phyloP scores from a whole-genome alignment of 768 basidiomycete genomes.

The Lactarius trivialis region DNA sequence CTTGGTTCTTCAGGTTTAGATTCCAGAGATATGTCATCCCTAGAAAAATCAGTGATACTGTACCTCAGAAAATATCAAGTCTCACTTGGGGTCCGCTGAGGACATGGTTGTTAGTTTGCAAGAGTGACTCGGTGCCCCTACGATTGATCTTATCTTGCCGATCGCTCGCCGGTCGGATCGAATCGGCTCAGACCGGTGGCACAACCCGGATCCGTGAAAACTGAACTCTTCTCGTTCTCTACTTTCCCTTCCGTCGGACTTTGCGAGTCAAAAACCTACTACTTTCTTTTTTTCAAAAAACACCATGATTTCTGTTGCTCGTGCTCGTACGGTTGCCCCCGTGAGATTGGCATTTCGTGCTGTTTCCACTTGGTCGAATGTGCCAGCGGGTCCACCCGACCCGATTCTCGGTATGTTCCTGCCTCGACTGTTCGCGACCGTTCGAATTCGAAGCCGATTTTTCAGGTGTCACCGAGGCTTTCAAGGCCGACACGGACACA shows the following conservation, averaged over 20 bases:
- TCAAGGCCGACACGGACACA: slow-evolving; percentile 89
- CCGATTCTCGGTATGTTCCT: slow-evolving; percentile 73
- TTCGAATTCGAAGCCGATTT: neutral
- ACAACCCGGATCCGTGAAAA: slow-evolving; percentile 2
- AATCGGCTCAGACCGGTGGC: neutral
- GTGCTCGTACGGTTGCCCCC: slow-evolving; percentile 45
- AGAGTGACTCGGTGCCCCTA: neutral
- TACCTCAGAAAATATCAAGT: neutral
- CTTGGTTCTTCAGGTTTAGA: slow-evolving; percentile 45
- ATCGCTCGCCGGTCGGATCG: neutral
- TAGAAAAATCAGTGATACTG: neutral
- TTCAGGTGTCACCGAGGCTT: slow-evolving; percentile 87
- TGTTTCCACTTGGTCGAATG: slow-evolving; percentile 73
- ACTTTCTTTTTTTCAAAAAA: slow-evolving; percentile 24
- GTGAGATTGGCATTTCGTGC: slow-evolving; percentile 35
- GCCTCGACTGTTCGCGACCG: neutral
- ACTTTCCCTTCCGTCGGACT: slow-evolving; percentile 4
- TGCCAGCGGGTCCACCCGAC: slow-evolving; percentile 86
- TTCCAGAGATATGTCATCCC: neutral
- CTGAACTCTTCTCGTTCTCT: slow-evolving; percentile 8
- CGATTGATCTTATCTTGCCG: slow-evolving; percentile 15
- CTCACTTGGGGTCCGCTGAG: slow-evolving; percentile 15
- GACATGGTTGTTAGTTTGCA: slow-evolving; percentile 14
- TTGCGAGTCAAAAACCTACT: slow-evolving; percentile 20
- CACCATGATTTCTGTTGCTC: slow-evolving; percentile 36